Percentiles rank a stretch among this genome's conserved stretches.
These are phyloP conservation scores for Fusarium penzigii DNA, from an alignment of 2,329 filamentous ascomycete genomes.

Conservation along the genomic window DNA sequence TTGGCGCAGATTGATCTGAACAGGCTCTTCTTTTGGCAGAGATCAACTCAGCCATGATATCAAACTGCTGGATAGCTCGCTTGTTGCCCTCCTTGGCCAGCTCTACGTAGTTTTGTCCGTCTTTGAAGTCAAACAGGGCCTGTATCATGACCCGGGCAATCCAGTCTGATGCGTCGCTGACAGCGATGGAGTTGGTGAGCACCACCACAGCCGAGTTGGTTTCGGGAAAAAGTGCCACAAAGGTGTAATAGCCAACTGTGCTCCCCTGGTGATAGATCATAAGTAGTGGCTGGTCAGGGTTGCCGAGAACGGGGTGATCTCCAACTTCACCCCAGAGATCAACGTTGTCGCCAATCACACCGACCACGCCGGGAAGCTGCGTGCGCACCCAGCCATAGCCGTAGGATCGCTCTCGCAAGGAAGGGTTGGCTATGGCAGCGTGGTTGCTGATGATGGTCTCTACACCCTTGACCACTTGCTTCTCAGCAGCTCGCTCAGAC, in stretches of 20 bases:
- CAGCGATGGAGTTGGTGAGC: conserved; percentile 7
- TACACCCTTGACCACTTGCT: neutral
- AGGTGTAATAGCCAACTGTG: neutral
- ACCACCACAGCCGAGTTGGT: conserved; percentile 10
- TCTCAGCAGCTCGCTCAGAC: neutral
- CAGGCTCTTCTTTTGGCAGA: neutral
- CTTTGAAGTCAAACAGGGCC: neutral
- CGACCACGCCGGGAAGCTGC: conserved; percentile 3
- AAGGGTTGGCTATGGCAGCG: conserved; percentile 2
- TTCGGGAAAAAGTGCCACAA: conserved; percentile 13
- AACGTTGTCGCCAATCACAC: neutral
- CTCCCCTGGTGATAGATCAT: conserved; percentile 11
- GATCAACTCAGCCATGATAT: neutral
- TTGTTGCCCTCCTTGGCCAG: neutral
- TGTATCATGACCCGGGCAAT: conserved; percentile 6
- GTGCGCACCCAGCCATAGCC: conserved; percentile 5
- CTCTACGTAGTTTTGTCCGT: conserved; percentile 1
- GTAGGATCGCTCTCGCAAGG: conserved; percentile 3
- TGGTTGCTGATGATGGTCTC: conserved; percentile 1
- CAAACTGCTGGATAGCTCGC: neutral
- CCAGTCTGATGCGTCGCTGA: conserved; percentile 16
- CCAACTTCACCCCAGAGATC: neutral
- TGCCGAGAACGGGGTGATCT: conserved; percentile 2
- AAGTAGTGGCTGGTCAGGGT: neutral
- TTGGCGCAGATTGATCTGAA: neutral